A percentile compares a stretch with the other conserved stretches of the same genome.
Evolutionary conservation across 352 stramenopile genomes (phyloP).

Genomic region (Phytophthora macrochlamydospora): DNA sequence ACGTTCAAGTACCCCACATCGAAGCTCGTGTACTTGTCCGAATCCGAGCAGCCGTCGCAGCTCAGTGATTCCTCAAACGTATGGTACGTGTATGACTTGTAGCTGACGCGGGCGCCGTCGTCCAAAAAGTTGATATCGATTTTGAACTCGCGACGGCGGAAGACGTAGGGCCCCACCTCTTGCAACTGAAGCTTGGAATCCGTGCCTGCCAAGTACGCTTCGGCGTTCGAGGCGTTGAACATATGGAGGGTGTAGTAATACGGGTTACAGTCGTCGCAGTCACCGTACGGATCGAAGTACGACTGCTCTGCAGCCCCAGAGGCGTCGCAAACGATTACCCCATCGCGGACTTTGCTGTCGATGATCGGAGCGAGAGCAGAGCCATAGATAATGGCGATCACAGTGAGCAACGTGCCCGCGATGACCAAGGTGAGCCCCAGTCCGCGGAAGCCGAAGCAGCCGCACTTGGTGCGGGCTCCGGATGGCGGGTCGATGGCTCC

Average conservation of each 20-base stretch:
- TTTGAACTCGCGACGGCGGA: conserved; percentile 56
- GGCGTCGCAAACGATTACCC: conserved; percentile 48
- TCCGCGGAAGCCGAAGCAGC: conserved; percentile 29
- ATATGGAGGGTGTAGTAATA: conserved; percentile 54
- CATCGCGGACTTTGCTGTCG: conserved; percentile 42
- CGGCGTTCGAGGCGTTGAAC: conserved; percentile 48
- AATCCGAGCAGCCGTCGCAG: conserved; percentile 56
- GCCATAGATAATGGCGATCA: conserved; percentile 51
- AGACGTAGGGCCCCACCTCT: conserved; percentile 67
- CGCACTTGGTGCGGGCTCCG: neutral
- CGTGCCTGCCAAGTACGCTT: conserved; percentile 43
- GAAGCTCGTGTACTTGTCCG: conserved; percentile 51
- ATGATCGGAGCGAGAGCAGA: conserved; percentile 40
- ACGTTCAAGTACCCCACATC: conserved; percentile 75
- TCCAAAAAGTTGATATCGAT: conserved; percentile 57
- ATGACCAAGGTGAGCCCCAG: conserved; percentile 41
- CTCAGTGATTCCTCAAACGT: conserved; percentile 46
- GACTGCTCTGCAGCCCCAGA: conserved; percentile 36
- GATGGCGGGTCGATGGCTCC: neutral
- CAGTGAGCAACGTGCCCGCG: conserved; percentile 30
- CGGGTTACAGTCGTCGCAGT: conserved; percentile 59
- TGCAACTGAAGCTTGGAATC: conserved; percentile 53
- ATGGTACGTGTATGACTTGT: conserved; percentile 74
- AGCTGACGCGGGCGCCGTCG: conserved; percentile 47
- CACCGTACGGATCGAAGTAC: conserved; percentile 56